Conservation (phyloP, 2,329 filamentous ascomycete genomes). For the Xylariales sp. region DNA sequence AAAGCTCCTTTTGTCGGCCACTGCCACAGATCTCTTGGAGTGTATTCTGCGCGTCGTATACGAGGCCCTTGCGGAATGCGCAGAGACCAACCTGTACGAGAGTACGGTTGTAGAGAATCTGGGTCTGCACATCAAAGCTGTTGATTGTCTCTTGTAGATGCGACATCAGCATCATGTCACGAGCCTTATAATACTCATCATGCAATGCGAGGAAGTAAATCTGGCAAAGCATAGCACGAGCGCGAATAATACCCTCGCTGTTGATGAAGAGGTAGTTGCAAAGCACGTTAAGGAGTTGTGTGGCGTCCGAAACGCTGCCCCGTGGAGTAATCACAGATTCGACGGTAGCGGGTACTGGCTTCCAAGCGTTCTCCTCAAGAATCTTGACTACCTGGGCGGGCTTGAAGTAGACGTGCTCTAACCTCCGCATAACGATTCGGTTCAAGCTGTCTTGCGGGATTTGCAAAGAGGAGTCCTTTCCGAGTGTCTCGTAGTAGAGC, state of each 20-base stretch:
- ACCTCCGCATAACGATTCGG: conserved; percentile 89
- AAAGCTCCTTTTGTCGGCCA: conserved; percentile 95
- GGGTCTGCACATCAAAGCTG: conserved; percentile 95
- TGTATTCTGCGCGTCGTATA: conserved; percentile 97
- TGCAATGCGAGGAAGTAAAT: conserved; percentile 98
- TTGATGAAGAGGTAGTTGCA: conserved; percentile 95
- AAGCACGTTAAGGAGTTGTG: conserved; percentile 82
- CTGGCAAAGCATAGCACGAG: conserved; percentile 96
- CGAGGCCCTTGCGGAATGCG: conserved; percentile 94
- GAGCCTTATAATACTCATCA: conserved; percentile 96
- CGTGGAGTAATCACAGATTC: conserved; percentile 87
- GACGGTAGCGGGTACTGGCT: conserved; percentile 74
- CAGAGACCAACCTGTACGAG: conserved; percentile 98
- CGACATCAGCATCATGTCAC: conserved; percentile 99
- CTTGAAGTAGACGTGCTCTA: conserved; percentile 99
- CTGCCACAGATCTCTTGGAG: conserved; percentile 98
- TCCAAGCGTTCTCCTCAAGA: conserved; percentile 95
- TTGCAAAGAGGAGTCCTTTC: conserved; percentile 76
- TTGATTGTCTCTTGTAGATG: conserved; percentile 97
- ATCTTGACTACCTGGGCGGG: conserved; percentile 92
- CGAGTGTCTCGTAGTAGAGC: conserved; percentile 87
- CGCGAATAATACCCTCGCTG: conserved; percentile 95
- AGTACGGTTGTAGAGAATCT: conserved; percentile 98
- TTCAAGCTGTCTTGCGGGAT: conserved; percentile 88
- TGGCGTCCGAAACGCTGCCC: conserved; percentile 73